phyloP scores from a whole-genome alignment of 1,284 basidiomycete genomes.

The Naganishia liquefaciens region DNA sequence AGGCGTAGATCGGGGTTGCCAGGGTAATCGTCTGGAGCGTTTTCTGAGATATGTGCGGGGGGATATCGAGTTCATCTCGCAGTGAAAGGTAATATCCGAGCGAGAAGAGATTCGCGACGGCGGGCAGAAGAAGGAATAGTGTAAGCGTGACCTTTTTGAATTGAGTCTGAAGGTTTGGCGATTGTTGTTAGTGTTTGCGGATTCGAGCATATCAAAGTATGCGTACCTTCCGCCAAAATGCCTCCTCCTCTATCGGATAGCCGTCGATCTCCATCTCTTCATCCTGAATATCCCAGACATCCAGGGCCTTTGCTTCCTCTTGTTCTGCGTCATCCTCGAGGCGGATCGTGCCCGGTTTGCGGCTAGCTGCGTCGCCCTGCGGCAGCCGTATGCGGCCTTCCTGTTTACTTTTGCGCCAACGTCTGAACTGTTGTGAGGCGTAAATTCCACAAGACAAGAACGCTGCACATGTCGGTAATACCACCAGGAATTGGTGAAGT shows the following conservation, averaged over 20 bases:
- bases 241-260: conserved; percentile 67
- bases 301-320: conserved; percentile 48
- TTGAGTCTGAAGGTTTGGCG: conserved; percentile 50
- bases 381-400: conserved; percentile 8
- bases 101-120: conserved; percentile 31
- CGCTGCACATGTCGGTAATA: conserved; percentile 14
- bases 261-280: conserved; percentile 73
- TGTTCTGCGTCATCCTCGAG: conserved; percentile 22
- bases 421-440: conserved; percentile 4
- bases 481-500: conserved; percentile 19
- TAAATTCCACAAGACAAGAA: conserved; percentile 5
- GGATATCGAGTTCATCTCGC: conserved; percentile 38
- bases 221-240: conserved; percentile 70
- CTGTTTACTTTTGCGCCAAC: background rate
- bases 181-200: no score
- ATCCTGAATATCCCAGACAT: conserved; percentile 75
- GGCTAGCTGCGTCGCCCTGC: background rate
- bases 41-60: conserved; percentile 36
- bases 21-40: conserved; percentile 50
- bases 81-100: conserved; percentile 40
- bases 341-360: background rate
- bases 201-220: conserved; percentile 56
- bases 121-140: conserved; percentile 57
- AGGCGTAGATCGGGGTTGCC: conserved; percentile 64
- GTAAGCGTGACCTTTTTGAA: conserved; percentile 60